These are phyloP conservation scores for Schizosaccharomyces octosporus DNA, from an alignment of 805 yeast genomes.

Conservation along the genomic window DNA sequence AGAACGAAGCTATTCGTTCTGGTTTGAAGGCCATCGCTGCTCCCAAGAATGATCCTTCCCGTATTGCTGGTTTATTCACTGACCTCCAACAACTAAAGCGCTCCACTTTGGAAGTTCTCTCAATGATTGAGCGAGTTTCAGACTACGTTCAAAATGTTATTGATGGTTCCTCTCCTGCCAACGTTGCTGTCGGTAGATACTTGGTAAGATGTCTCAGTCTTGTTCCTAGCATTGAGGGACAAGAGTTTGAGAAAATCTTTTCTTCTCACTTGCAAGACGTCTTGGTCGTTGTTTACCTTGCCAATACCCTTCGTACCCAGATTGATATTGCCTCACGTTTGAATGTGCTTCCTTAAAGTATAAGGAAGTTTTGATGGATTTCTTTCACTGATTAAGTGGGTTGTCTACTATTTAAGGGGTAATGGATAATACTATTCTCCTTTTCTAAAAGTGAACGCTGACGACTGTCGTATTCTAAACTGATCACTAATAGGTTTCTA, in stretches of 20 bases:
- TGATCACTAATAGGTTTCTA: too few relatives aligned
- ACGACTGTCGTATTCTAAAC: too few relatives aligned
- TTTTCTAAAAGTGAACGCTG: too few relatives aligned
- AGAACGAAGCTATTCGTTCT: slow-evolving; percentile 33
- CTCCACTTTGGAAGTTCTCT: slow-evolving; percentile 16
- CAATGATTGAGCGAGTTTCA: slow-evolving; percentile 17
- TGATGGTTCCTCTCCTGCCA: slow-evolving; percentile 11
- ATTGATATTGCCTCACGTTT: slow-evolving; percentile 5
- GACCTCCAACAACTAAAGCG: slow-evolving; percentile 15
- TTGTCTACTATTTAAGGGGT: too few relatives aligned
- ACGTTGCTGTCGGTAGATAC: slow-evolving; percentile 33
- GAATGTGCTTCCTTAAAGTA: neutral
- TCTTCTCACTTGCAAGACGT: slow-evolving; percentile 57
- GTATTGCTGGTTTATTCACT: slow-evolving; percentile 13
- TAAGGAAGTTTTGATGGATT: too few relatives aligned
- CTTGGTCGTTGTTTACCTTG: slow-evolving; percentile 55
- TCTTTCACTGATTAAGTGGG: too few relatives aligned
- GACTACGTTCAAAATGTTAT: slow-evolving; percentile 13
- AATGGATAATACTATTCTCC: too few relatives aligned
- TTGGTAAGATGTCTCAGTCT: slow-evolving; percentile 25
- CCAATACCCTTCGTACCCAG: slow-evolving; percentile 65
- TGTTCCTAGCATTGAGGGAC: slow-evolving; percentile 20
- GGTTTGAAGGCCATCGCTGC: slow-evolving; percentile 18
- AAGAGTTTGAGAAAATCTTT: slow-evolving; percentile 33
- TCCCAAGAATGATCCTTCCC: slow-evolving; percentile 14